phyloP scores from a whole-genome alignment of 1,284 basidiomycete species.

The Fomitopsis betulina region DNA sequence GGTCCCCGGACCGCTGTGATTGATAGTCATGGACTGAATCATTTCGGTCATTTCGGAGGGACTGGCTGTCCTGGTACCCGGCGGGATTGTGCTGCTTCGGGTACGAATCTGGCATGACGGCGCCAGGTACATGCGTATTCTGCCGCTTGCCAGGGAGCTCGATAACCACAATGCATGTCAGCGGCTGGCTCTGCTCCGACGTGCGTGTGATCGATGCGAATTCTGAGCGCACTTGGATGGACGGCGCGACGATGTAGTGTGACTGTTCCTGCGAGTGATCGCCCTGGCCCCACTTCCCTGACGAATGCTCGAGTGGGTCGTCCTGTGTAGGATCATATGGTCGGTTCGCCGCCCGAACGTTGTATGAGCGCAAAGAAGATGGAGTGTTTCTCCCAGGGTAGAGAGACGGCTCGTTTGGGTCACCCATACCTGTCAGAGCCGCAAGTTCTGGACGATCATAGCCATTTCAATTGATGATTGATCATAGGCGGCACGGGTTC shows the following conservation, averaged over 20 bases:
- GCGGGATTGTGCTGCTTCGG: not conserved
- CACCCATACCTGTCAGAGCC: slow-evolving; percentile 83
- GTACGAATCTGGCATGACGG: slow-evolving; percentile 38
- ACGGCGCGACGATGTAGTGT: slow-evolving; percentile 79
- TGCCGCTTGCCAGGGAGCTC: slow-evolving; percentile 77
- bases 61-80: slow-evolving; percentile 10
- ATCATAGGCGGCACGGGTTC: not conserved
- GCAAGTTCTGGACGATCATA: slow-evolving; percentile 62
- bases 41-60: slow-evolving; percentile 19
- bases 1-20: slow-evolving; percentile 9
- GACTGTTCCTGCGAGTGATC: slow-evolving; percentile 39
- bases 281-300: slow-evolving; percentile 44
- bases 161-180: slow-evolving; percentile 88
- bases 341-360: slow-evolving; percentile 39
- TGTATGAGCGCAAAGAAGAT: slow-evolving; percentile 28
- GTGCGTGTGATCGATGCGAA: slow-evolving; percentile 77
- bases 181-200: slow-evolving; percentile 67
- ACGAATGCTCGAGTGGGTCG: slow-evolving; percentile 67
- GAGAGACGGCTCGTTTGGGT: slow-evolving; percentile 44
- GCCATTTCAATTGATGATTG: not conserved
- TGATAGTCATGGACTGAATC: slow-evolving; percentile 17
- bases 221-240: slow-evolving; percentile 86
- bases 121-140: slow-evolving; percentile 51
- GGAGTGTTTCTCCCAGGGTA: slow-evolving; percentile 69
- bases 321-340: slow-evolving; percentile 69